phyloP scores from a whole-genome alignment of 2,329 filamentous ascomycete species.

The Fusarium lyarnte region DNA sequence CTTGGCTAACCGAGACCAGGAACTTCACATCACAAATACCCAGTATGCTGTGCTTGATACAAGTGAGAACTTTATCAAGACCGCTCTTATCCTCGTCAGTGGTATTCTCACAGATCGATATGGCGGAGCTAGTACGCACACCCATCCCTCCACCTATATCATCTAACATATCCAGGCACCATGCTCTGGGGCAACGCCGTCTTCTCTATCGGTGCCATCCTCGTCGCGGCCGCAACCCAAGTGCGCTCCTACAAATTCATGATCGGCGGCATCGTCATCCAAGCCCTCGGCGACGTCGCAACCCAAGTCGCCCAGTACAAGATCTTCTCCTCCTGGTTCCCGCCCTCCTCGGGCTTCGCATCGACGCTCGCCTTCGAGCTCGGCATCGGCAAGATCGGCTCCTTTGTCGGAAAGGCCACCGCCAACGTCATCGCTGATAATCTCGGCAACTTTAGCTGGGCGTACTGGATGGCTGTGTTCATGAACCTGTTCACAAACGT shows the following conservation, averaged over 20 bases:
- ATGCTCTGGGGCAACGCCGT: constrained; percentile 71
- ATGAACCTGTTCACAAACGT: constrained; percentile 72
- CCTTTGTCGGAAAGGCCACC: constrained; percentile 68
- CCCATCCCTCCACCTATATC: fast-evolving
- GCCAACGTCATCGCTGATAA: constrained; percentile 67
- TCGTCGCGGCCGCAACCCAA: constrained; percentile 66
- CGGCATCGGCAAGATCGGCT: constrained; percentile 68
- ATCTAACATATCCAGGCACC: constrained; percentile 47
- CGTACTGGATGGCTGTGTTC: constrained; percentile 69
- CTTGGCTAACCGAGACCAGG: constrained; percentile 34
- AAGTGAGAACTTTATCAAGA: constrained; percentile 71
- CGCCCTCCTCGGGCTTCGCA: constrained; percentile 69
- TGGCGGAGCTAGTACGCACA: constrained; percentile 61
- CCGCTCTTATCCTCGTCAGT: constrained; percentile 62
- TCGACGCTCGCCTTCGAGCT: constrained; percentile 69
- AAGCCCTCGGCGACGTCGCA: constrained; percentile 69
- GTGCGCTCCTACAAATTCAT: constrained; percentile 68
- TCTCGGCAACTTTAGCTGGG: constrained; percentile 69
- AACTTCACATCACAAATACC: constrained; percentile 68
- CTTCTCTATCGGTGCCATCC: constrained; percentile 65
- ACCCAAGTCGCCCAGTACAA: constrained; percentile 73
- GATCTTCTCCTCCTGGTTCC: constrained; percentile 72
- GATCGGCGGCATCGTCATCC: constrained; percentile 65
- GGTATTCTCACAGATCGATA: constrained; percentile 67
- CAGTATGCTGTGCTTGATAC: constrained; percentile 68